Evolutionary conservation across 1,139 yeast species (phyloP).

Genomic region (Lodderomyces oxycetoniae): DNA sequence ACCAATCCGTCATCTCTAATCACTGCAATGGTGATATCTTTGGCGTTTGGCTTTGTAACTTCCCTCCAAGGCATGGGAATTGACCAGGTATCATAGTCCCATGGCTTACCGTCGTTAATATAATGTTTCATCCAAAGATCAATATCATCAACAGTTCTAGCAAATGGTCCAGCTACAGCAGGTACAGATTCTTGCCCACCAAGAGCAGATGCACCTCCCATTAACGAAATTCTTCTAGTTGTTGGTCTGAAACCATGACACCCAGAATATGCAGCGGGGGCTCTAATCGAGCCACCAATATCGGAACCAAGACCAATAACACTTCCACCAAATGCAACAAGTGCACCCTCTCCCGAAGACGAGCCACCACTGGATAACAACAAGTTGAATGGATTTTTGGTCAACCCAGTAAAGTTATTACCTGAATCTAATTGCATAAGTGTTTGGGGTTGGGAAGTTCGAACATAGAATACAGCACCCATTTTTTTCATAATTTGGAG

Average conservation of each 20-base stretch:
- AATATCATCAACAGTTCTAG: conserved; percentile 59
- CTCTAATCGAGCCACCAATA: conserved; percentile 75
- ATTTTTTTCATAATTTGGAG: conserved; percentile 49
- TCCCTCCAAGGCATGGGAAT: conserved; percentile 62
- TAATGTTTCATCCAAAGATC: conserved; percentile 55
- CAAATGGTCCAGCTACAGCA: conserved; percentile 61
- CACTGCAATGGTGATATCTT: conserved; percentile 34
- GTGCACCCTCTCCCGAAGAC: conserved; percentile 74
- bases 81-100: conserved; percentile 56
- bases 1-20: conserved; percentile 39
- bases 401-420: conserved; percentile 37
- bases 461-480: conserved; percentile 60
- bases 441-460: conserved; percentile 47
- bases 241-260: conserved; percentile 67
- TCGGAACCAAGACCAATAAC: conserved; percentile 70
- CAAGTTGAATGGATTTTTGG: conserved; percentile 39
- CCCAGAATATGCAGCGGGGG: conserved; percentile 71
- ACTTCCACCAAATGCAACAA: conserved; percentile 61
- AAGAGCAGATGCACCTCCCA: conserved; percentile 51
- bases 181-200: conserved; percentile 56
- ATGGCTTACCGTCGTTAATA: conserved; percentile 62
- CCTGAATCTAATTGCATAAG: conserved; percentile 45
- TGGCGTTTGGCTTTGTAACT: conserved; percentile 41
- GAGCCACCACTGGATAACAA: conserved; percentile 54
- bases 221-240: conserved; percentile 51